Evolutionary conservation across 1,139 yeast species (phyloP).

Genomic region (Zhuliangozyma blackwelliae): DNA sequence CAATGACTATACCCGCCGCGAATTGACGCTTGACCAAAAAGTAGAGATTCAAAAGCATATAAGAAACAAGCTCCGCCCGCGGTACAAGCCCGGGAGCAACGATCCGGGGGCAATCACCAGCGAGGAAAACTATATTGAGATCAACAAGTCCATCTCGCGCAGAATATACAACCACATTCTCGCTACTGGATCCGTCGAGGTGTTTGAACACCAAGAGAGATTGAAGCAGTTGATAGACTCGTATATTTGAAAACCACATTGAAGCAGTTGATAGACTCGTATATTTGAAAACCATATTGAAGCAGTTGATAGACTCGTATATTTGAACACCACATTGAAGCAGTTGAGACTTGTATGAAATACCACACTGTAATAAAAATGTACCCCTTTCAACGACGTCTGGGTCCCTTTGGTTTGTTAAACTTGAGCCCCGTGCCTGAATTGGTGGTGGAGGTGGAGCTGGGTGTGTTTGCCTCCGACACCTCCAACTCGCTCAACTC

Average conservation of each 20-base stretch:
- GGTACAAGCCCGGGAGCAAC: constrained; percentile 22
- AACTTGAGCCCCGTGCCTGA: constrained; percentile 29
- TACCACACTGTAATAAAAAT: too few relatives aligned
- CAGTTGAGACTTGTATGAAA: constrained; percentile 15
- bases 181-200: constrained; percentile 3
- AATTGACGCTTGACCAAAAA: constrained; percentile 43
- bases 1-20: constrained; percentile 4
- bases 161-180: constrained; percentile 36
- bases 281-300: constrained; percentile 16
- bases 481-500: constrained; percentile 35
- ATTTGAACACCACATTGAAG: constrained; percentile 16
- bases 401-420: constrained; percentile 55
- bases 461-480: constrained; percentile 12
- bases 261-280: constrained; percentile 19
- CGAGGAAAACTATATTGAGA: constrained; percentile 31
- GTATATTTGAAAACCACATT: constrained; percentile 16
- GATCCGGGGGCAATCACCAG: constrained; percentile 7
- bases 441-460: constrained; percentile 8
- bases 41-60: constrained; percentile 49
- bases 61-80: constrained; percentile 45
- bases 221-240: constrained; percentile 21
- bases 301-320: constrained; percentile 19
- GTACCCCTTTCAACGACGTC: constrained; percentile 34
- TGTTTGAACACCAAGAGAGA: constrained; percentile 14
- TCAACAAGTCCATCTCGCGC: constrained; percentile 39